Conservation (phyloP, 2,329 filamentous ascomycete species). For the Colletotrichum sp. region DNA sequence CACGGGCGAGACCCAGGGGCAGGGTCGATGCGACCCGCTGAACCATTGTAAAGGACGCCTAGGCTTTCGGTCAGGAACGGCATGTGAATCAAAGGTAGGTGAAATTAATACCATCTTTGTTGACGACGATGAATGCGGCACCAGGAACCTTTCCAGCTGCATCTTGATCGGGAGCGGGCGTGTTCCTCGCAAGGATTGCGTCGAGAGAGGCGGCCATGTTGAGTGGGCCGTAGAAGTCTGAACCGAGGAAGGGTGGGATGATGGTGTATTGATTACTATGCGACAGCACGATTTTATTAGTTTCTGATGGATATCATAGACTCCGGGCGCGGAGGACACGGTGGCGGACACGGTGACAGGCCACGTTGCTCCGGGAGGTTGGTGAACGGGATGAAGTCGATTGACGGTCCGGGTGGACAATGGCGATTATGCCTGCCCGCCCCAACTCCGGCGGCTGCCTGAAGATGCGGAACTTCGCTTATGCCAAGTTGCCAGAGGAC, state of each 20-base stretch:
- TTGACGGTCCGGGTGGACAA: not conserved
- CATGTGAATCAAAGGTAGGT: not conserved
- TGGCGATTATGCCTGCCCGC: not conserved
- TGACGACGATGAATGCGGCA: constrained; percentile 38
- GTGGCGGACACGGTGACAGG: constrained; percentile 15
- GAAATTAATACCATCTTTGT: constrained; percentile 31
- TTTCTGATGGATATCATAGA: not conserved
- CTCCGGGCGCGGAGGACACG: not conserved
- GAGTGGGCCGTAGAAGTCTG: too few species aligned
- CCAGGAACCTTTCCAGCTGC: constrained; percentile 39
- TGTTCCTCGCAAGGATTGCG: constrained; percentile 33
- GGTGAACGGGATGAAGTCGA: not conserved
- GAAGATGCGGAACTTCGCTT: not conserved
- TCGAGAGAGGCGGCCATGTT: constrained; percentile 2
- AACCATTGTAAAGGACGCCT: constrained; percentile 40
- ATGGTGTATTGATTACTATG: not conserved
- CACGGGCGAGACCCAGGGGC: constrained; percentile 33
- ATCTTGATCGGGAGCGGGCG: constrained; percentile 29
- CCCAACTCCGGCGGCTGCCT: not conserved
- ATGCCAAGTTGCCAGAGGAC: not conserved
- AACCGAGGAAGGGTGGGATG: not conserved
- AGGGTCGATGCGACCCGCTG: constrained; percentile 40
- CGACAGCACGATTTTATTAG: not conserved
- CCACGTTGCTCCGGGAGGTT: not conserved
- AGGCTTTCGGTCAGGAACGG: not conserved